phyloP scores from a whole-genome alignment of 2,329 filamentous ascomycete genomes.

The Fusarium sp. region DNA sequence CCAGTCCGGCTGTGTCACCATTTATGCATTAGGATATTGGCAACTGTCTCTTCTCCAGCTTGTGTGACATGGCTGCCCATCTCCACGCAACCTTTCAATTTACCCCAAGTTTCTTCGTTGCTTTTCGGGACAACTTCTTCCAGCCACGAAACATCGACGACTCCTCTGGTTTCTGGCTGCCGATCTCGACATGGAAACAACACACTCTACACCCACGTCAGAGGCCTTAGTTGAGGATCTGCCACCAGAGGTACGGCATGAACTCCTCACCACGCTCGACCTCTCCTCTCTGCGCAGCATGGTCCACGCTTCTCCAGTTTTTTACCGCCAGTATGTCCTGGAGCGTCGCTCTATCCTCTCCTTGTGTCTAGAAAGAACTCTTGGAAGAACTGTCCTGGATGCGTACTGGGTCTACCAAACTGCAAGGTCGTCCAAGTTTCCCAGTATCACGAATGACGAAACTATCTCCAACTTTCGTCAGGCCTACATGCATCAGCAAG shows the following conservation, averaged over 20 bases:
- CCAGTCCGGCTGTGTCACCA: not conserved
- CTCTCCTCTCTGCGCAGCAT: not conserved
- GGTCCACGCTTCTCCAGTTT: not conserved
- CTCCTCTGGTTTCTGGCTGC: not conserved
- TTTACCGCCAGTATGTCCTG: not conserved
- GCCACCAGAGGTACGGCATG: not conserved
- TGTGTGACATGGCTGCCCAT: constrained; percentile 9
- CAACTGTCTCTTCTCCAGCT: not conserved
- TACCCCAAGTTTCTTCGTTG: not conserved
- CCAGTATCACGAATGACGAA: not conserved
- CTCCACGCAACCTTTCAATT: not conserved
- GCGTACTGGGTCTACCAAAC: not conserved
- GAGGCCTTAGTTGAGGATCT: not conserved
- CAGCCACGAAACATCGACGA: not conserved
- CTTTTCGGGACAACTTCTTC: not conserved
- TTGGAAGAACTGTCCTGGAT: not conserved
- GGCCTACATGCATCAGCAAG: not conserved
- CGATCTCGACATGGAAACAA: not conserved
- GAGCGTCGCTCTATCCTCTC: not conserved
- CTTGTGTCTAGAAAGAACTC: not conserved
- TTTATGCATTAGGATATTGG: not conserved
- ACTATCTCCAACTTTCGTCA: constrained; percentile 1
- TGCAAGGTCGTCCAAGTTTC: not conserved
- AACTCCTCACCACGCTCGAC: not conserved
- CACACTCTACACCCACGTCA: not conserved